Evolutionary conservation across 768 basidiomycete genomes (phyloP).

Genomic region (Mycena sanguinolenta): DNA sequence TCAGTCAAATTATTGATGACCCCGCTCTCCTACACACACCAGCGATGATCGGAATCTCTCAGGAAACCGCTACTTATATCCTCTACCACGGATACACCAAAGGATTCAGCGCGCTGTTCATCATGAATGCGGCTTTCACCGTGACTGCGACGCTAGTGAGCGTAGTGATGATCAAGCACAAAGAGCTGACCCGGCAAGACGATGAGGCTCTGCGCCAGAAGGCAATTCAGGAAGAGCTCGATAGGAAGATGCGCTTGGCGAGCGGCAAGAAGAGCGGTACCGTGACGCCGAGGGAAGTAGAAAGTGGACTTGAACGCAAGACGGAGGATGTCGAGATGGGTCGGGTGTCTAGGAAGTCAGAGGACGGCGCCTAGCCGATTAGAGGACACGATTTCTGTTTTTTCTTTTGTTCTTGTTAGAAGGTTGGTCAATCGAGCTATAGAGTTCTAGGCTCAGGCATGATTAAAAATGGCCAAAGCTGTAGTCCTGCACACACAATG

Average conservation of each 20-base stretch:
- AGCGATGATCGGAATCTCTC: constrained; percentile 50
- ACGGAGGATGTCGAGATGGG: background rate
- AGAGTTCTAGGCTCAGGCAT: too few relatives aligned
- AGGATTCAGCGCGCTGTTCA: constrained; percentile 73
- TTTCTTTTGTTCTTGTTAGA: too few relatives aligned
- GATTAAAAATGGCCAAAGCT: too few relatives aligned
- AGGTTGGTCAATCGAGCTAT: too few relatives aligned
- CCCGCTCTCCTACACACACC: constrained; percentile 55
- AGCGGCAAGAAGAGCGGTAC: constrained; percentile 7
- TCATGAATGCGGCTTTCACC: constrained; percentile 69
- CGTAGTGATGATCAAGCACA: constrained; percentile 72
- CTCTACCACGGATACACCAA: constrained; percentile 64
- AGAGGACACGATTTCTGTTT: too few relatives aligned
- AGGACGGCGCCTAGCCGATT: too few relatives aligned
- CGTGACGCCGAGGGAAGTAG: constrained; percentile 15
- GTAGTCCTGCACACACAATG: too few relatives aligned
- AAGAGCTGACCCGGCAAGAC: constrained; percentile 70
- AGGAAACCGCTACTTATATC: constrained; percentile 53
- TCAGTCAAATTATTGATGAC: constrained; percentile 62
- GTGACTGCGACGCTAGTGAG: constrained; percentile 68
- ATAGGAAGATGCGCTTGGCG: constrained; percentile 14
- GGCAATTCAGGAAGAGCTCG: constrained; percentile 41
- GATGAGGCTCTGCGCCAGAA: constrained; percentile 63
- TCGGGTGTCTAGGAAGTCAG: background rate
- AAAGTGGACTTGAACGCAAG: background rate